phyloP scores from a whole-genome alignment of 345 rosid genomes.

The Corchorus olitorius region DNA sequence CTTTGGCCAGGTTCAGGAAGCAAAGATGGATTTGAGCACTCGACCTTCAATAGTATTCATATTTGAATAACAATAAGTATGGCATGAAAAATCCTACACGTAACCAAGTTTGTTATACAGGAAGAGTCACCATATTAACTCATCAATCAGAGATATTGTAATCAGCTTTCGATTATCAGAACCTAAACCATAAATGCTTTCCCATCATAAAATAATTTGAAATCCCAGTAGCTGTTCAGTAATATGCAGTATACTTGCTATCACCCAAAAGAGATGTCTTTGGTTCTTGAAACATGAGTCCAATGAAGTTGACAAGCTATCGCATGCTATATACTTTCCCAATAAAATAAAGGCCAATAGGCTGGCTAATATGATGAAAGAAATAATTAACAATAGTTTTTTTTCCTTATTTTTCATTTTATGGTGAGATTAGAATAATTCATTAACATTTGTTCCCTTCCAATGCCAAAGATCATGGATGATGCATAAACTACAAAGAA shows the following conservation, averaged over 20 bases:
- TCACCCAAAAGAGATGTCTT: neutral
- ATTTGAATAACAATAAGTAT: conserved; percentile 29
- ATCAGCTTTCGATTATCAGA: conserved; percentile 8
- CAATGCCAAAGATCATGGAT: neutral
- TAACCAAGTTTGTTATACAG: conserved; percentile 11
- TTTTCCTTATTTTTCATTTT: neutral
- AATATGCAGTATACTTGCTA: neutral
- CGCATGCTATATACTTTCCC: neutral
- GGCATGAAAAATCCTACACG: conserved; percentile 1
- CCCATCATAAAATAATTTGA: neutral
- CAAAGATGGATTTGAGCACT: conserved; percentile 94
- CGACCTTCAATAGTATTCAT: conserved; percentile 56
- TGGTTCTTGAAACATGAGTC: conserved; percentile 5
- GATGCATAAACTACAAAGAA: conserved; percentile 4
- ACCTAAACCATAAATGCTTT: neutral
- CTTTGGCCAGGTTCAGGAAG: conserved; percentile 98
- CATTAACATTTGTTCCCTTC: neutral
- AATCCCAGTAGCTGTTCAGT: conserved; percentile 4
- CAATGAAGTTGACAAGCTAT: neutral
- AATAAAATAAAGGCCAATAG: conserved; percentile 16
- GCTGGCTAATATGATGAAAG: neutral
- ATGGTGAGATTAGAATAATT: neutral
- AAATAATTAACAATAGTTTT: neutral
- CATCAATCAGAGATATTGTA: conserved; percentile 4
- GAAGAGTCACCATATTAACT: neutral